Base-by-base conservation (phyloP, 2,329 filamentous ascomycete genomes). In the Hymenoscyphus infarciens region DNA sequence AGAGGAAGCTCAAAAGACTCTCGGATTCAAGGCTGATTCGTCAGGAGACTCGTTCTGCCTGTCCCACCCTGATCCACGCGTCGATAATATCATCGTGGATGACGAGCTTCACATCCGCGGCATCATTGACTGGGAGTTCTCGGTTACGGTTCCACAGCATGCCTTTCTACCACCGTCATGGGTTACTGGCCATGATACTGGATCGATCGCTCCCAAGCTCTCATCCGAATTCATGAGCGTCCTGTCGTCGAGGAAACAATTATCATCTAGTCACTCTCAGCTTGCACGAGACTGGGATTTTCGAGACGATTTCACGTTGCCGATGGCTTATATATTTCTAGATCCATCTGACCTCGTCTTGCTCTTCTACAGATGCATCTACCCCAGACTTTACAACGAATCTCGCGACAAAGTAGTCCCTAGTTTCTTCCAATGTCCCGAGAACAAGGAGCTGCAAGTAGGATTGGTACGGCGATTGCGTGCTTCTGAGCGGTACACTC, bases 51-150 rank as follows among this genome's bases (percentile, higher is more conserved):
- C 42, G 42, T 49, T 49, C 42, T 49, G 42, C 31, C 31, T 33
- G 8, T 33, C 31, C 31, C 31, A 33, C 31, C 31, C 31, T 33
- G 52, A 55, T 55, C 25, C 25, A 5, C n/a, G 52, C n/a, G 25
- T 29, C n/a, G 52, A 22, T 22, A 55, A 55, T 55, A 55, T 55
- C 52, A 22, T 55, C 25, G 52, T 55, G n/a, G 52, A 55, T 55
- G n/a, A 55, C n/a, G 25, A 55, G n/a, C 52, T 55, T 22, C n/a
- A 55, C 22, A 55, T 55, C 52, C n/a, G n/a, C n/a, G 52, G 52
- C 25, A 29, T 55, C n/a, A 22, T 55, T 55, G 52, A 55, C 25
- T 55, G 52, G 52, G 52, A 55, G 52, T 55, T 22, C n/a, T 22
- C n/a, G n/a, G 25, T 6, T 22, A 55, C 52, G 25, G 52, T 55